These are phyloP conservation scores for Chlorella sp. DNA, from an alignment of 139 green algal species.

Conservation along the genomic window DNA sequence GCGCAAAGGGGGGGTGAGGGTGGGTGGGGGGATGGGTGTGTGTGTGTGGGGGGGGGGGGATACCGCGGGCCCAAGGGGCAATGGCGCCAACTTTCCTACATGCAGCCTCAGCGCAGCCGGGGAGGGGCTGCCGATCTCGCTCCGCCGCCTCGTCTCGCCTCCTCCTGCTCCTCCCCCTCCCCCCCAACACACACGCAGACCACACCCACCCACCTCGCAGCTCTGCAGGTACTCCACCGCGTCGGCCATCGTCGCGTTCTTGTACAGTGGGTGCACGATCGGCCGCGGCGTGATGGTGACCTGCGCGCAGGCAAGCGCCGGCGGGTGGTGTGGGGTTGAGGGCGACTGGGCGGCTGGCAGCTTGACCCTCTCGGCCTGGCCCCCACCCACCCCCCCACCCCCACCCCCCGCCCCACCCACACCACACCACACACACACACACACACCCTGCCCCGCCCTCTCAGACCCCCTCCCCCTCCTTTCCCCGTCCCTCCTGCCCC, in stretches of 20 bases:
- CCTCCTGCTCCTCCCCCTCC: slow-evolving; percentile 11
- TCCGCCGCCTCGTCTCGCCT: too few relatives aligned
- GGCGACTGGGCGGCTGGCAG: not conserved
- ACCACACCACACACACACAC: not conserved
- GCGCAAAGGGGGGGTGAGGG: not conserved
- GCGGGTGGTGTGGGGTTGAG: not conserved
- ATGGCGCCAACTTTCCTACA: too few relatives aligned
- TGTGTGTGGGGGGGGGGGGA: slow-evolving; percentile 1
- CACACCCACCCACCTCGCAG: not conserved
- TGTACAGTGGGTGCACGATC: slow-evolving; percentile 75
- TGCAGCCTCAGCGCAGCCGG: slow-evolving; percentile 43
- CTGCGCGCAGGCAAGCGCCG: not conserved
- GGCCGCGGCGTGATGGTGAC: slow-evolving; percentile 38
- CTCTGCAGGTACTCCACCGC: slow-evolving; percentile 36
- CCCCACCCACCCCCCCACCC: not conserved
- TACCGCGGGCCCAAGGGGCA: not conserved
- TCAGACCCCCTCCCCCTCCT: not conserved
- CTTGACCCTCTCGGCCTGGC: not conserved
- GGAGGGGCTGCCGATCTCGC: too few relatives aligned
- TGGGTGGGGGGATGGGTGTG: not conserved
- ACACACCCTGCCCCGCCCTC: not conserved
- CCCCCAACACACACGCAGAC: not conserved
- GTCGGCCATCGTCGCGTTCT: slow-evolving; percentile 60
- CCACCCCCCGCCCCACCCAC: not conserved
- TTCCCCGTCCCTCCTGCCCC: not conserved